phyloP scores from a whole-genome alignment of 2,329 filamentous ascomycete genomes.

The Alternaria solani region DNA sequence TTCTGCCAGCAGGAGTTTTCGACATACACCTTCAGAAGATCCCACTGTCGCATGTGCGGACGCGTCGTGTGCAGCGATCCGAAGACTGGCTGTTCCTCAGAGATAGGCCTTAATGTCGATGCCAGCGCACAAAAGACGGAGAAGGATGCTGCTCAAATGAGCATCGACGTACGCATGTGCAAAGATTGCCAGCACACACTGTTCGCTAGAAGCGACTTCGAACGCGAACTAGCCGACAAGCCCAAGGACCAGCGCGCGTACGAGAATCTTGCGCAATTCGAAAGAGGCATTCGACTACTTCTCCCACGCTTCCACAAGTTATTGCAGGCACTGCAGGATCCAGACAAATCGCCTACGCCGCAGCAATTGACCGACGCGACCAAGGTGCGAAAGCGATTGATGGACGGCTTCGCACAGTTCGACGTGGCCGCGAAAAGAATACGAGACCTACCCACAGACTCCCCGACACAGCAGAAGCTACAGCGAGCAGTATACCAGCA shows the following conservation, averaged over 20 bases:
- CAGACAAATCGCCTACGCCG: slow-evolving; percentile 69
- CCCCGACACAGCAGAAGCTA: slow-evolving; percentile 74
- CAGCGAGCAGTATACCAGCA: slow-evolving; percentile 85
- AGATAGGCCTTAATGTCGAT: slow-evolving; percentile 81
- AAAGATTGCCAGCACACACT: slow-evolving; percentile 80
- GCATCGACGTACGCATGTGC: slow-evolving; percentile 88
- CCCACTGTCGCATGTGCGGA: slow-evolving; percentile 94
- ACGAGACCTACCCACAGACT: slow-evolving; percentile 77
- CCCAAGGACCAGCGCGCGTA: slow-evolving; percentile 82
- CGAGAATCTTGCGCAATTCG: slow-evolving; percentile 84
- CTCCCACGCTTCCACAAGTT: slow-evolving; percentile 85
- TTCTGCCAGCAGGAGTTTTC: slow-evolving; percentile 97
- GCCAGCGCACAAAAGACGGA: slow-evolving; percentile 54
- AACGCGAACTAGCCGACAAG: slow-evolving; percentile 70
- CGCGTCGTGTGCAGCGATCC: slow-evolving; percentile 91
- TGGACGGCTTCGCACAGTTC: slow-evolving; percentile 89
- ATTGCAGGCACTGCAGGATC: slow-evolving; percentile 75
- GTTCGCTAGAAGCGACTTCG: slow-evolving; percentile 80
- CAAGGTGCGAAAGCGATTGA: slow-evolving; percentile 87
- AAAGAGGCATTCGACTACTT: slow-evolving; percentile 82
- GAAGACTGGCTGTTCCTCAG: slow-evolving; percentile 81
- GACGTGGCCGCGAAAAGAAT: slow-evolving; percentile 82
- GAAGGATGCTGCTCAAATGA: slow-evolving; percentile 64
- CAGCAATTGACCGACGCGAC: slow-evolving; percentile 83
- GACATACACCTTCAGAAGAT: slow-evolving; percentile 88